Evolutionary conservation across 1,284 basidiomycete species (phyloP), one percentile per base, ranked within the genome.

Genomic region (Cryptococcus sp.): DNA sequence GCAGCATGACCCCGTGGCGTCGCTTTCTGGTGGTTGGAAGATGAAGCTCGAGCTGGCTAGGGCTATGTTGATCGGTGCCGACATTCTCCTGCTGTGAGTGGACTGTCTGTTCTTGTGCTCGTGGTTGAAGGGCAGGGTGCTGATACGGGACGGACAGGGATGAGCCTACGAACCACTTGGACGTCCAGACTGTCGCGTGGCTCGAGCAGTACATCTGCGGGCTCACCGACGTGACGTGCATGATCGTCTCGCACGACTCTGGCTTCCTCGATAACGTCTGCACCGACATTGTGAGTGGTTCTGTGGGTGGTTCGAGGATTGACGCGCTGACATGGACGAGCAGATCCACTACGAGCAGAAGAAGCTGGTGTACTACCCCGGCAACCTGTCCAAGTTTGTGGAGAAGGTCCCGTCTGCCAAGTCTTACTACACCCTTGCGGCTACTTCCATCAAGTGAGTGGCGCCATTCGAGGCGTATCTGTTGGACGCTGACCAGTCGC

Each of bases 1-100:
- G 61, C 94, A 98, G 78, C 77, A 82, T 42, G 89, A 95, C 71
- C 80, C 85, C 45, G 94, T 98, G 59, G 89, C 88, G 49, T 89
- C 91, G 53, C 81, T 98, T 58, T 97, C 93, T 20, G 96, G 96
- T 76, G 95, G 96, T 51, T 98, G 95, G 95, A 98, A 98, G 82
- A 98, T 98, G 95, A 82, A 75, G 81, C 84, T 92, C 61, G 95
- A 88, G 80, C 84, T 89, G 48, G 91, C 88, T 15, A 82, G 91
- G 67, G 93, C 93, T n/a, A 96, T 96, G 91, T 80, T 96, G 52
- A 94, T 94, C 79, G 90, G 93, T 70, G 96, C 94, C 39, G 93
- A 97, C 79, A 84, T 97, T 52, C 82, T 97, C 47, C 82, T 98
- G 53, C 85, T 98, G 52, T 62, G 36, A 59, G 59, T 59, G 33